Conservation (phyloP, 345 rosid genomes). For the Draba incana region DNA sequence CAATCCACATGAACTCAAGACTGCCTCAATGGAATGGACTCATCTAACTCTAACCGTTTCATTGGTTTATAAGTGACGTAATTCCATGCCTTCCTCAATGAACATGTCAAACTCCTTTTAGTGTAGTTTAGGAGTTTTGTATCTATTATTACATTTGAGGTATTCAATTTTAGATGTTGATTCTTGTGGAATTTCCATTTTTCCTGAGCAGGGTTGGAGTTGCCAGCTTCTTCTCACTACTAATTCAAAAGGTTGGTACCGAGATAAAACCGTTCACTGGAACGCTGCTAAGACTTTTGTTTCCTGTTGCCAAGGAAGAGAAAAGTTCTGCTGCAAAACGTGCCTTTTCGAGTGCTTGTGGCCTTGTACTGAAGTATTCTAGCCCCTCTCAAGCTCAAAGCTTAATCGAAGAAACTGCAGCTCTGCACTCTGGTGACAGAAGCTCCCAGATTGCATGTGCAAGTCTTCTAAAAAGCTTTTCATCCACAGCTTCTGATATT, state of each 20-base stretch:
- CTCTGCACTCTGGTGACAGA: constrained; percentile 78
- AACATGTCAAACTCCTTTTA: background rate
- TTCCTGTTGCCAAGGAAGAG: constrained; percentile 85
- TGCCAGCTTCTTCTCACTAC: constrained; percentile 79
- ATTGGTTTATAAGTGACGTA: background rate
- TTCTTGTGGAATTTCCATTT: constrained; percentile 16
- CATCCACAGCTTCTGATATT: constrained; percentile 77
- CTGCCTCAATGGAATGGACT: constrained; percentile 10
- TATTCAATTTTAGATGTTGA: constrained; percentile 18
- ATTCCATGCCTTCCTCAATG: constrained; percentile 18
- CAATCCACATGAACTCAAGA: constrained; percentile 8
- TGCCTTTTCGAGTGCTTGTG: constrained; percentile 94
- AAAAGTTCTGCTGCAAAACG: constrained; percentile 80
- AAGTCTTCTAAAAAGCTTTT: constrained; percentile 75
- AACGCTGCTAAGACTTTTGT: constrained; percentile 66
- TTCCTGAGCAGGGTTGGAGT: constrained; percentile 79
- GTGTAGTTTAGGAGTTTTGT: background rate
- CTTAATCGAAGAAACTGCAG: constrained; percentile 83
- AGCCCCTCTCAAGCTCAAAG: constrained; percentile 68
- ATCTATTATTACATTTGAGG: background rate
- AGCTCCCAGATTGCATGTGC: constrained; percentile 87
- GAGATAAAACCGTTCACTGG: constrained; percentile 77
- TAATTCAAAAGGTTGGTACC: constrained; percentile 77
- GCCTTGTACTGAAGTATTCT: constrained; percentile 73
- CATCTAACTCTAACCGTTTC: no score